Evolutionary conservation across 1,139 yeast genomes (phyloP).

Genomic region (Magnusiomyces suaveolens): DNA sequence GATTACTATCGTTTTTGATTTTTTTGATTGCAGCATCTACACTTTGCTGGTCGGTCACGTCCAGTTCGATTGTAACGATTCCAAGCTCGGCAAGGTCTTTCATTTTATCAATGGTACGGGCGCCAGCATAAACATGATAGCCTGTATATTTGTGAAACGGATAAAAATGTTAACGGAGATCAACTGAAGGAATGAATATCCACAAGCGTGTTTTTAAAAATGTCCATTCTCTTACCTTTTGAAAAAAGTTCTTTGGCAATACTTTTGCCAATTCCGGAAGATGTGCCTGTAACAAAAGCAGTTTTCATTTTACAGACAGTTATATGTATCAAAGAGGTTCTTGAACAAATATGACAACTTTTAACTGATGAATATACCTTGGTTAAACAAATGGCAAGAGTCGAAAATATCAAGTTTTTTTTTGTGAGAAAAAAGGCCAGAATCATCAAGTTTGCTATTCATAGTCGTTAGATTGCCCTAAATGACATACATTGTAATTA

Average conservation of each 20-base stretch:
- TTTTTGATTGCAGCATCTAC: constrained; percentile 39
- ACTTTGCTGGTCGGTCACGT: constrained; percentile 46
- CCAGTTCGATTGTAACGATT: constrained; percentile 36
- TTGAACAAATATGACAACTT: not conserved
- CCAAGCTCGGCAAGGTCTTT: constrained; percentile 39
- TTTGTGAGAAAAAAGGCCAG: too few species aligned
- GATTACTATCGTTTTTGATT: constrained; percentile 36
- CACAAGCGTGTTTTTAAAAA: not conserved
- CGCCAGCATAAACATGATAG: constrained; percentile 60
- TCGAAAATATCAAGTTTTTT: too few species aligned
- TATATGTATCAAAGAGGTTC: not conserved
- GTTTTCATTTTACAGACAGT: constrained; percentile 14
- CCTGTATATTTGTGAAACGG: constrained; percentile 36
- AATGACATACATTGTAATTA: too few species aligned
- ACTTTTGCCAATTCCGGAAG: constrained; percentile 71
- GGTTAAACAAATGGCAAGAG: not conserved
- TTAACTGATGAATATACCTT: not conserved
- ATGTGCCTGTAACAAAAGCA: constrained; percentile 69
- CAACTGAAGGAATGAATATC: not conserved
- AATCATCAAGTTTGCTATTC: too few species aligned
- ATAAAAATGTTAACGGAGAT: not conserved
- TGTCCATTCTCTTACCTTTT: constrained; percentile 22
- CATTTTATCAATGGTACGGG: constrained; percentile 60
- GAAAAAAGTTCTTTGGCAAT: constrained; percentile 55
- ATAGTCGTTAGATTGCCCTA: too few species aligned